A percentile compares a stretch with the other conserved stretches of the same genome.
These are phyloP conservation scores for Ogataea trehalophila DNA, from an alignment of 805 yeast species.

Conservation along the genomic window DNA sequence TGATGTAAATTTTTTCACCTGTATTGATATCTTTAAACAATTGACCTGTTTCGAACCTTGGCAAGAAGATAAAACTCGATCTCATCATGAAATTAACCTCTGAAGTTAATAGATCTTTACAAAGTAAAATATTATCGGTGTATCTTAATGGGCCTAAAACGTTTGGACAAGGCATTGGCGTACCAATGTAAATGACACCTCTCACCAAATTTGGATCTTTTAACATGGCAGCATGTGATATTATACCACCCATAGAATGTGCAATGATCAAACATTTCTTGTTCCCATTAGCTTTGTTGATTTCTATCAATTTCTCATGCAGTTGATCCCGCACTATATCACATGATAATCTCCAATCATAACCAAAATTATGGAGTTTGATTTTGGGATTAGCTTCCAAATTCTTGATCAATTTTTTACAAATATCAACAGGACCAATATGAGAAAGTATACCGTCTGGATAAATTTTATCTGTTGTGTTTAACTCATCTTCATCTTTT, in stretches of 20 bases:
- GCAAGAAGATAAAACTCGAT: constrained; percentile 74
- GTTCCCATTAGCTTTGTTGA: constrained; percentile 42
- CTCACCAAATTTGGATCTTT: constrained; percentile 61
- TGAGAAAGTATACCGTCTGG: constrained; percentile 78
- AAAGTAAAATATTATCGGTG: constrained; percentile 75
- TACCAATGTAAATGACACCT: constrained; percentile 77
- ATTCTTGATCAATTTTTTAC: constrained; percentile 53
- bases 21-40: constrained; percentile 64
- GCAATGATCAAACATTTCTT: constrained; percentile 70
- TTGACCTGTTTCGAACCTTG: constrained; percentile 52
- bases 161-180: constrained; percentile 79
- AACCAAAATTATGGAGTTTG: constrained; percentile 72
- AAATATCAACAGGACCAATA: constrained; percentile 83
- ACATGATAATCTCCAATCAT: constrained; percentile 84
- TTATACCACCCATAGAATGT: constrained; percentile 92
- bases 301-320: constrained; percentile 38
- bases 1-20: constrained; percentile 55
- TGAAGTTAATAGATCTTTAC: constrained; percentile 68
- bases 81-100: constrained; percentile 88
- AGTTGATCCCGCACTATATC: constrained; percentile 51
- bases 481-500: constrained; percentile 58
- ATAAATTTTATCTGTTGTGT: constrained; percentile 46
- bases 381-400: constrained; percentile 53
- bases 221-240: constrained; percentile 76
- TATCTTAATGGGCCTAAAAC: constrained; percentile 80